Evolutionary conservation across 108 stramenopile genomes (phyloP), one percentile per base, ranked within the genome.

Genomic region (Asterionellopsis glacialis): DNA sequence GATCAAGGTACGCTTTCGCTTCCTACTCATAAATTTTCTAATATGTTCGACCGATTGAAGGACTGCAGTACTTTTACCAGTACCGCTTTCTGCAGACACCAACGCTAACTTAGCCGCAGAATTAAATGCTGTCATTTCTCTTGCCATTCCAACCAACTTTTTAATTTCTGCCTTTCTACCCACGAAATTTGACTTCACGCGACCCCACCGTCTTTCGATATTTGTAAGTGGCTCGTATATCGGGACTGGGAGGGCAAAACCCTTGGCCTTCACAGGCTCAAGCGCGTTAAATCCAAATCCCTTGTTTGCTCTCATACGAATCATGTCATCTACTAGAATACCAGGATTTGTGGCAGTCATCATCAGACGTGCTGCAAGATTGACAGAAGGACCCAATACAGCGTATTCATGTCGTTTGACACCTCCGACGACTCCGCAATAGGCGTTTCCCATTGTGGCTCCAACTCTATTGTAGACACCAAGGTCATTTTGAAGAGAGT

Each of bases 381-480:
- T 89, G 33, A 85, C 87, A 14, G 81, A 75, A 52, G 87, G 81
- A 11, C 87, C 84, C 19, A 89, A 60, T 4, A 81, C 84, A 26
- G 84, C 80, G 64, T 73, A 89, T 56, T 75, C 87, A 70, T 89
- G 83, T 15, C 83, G 73, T 27, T 68, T 67, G 7, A 76, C 56
- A 2, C 84, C 84, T 39, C 87, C 87, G 16, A 89, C 80, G 23
- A 84, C 80, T 15, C 87, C 87, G 58, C 87, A 89, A 57, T 89
- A 89, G 13, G 61, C 84, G 47, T 81, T 68, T 9, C 87, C 87
- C 42, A 85, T 69, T 21, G 87, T 89, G 39, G 65, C 80, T 14
- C 84, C 87, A 24, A 85, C 66, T 22, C 47, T 69, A 40, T 61
- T 73, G 51, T 82, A 61, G 4, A 89, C 52, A 21, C 76, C 84